Percentiles rank a stretch among this genome's conserved stretches.
phyloP scores from a whole-genome alignment of 2,329 filamentous ascomycete genomes.

The Didymella keratinophila region DNA sequence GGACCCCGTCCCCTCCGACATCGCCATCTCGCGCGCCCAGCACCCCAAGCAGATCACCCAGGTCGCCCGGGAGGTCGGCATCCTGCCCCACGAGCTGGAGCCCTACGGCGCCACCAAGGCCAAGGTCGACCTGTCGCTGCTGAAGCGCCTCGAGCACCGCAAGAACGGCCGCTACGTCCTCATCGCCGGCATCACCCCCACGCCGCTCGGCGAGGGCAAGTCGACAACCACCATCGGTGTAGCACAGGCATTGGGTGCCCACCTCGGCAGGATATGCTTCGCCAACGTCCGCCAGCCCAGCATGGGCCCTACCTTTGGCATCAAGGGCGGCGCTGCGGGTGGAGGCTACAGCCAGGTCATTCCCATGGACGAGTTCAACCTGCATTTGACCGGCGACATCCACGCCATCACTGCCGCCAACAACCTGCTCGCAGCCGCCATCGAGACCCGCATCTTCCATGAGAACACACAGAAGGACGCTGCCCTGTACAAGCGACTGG shows the following conservation, averaged over 20 bases:
- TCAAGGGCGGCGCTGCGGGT: conserved; percentile 97
- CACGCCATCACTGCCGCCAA: conserved; percentile 97
- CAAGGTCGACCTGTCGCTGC: conserved; percentile 84
- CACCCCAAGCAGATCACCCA: conserved; percentile 89
- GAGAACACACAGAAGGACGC: conserved; percentile 94
- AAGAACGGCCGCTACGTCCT: conserved; percentile 90
- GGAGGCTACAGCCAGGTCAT: conserved; percentile 99
- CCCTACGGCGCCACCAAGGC: conserved; percentile 96
- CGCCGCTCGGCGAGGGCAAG: conserved; percentile 95
- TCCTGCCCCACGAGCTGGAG: conserved; percentile 87
- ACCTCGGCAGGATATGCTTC: conserved; percentile 86
- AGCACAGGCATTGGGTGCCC: conserved; percentile 88
- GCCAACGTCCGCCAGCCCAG: conserved; percentile 97
- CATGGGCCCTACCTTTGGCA: conserved; percentile 97
- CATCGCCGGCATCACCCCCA: conserved; percentile 95
- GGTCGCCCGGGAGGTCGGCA: conserved; percentile 85
- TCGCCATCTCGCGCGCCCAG: conserved; percentile 87
- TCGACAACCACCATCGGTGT: conserved; percentile 97
- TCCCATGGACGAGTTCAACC: conserved; percentile 99
- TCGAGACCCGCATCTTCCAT: conserved; percentile 98
- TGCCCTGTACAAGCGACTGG: conserved; percentile 84
- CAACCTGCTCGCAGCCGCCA: conserved; percentile 93
- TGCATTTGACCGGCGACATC: conserved; percentile 97
- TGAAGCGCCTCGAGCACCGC: conserved; percentile 86
- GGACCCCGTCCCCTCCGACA: conserved; percentile 91